Base-by-base conservation (phyloP, 805 yeast genomes). In the Barnettozyma populi region DNA sequence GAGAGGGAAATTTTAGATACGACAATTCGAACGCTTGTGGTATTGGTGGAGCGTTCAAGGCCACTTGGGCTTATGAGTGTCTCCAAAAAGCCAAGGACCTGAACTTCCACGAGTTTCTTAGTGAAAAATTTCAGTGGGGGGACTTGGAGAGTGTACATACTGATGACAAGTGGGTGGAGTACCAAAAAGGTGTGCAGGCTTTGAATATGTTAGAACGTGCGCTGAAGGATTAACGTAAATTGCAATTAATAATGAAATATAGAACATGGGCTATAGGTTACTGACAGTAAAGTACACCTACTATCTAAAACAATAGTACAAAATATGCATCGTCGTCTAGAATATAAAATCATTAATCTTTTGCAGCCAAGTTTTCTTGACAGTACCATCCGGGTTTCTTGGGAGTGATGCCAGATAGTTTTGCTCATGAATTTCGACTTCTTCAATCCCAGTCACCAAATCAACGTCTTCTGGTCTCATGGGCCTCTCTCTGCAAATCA, bases 1-100 rank as follows among this genome's bases (percentile, higher is more conserved):
- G 71, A 2, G 62, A 70, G 31, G 94, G 90, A 1, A 80, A 84
- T 52, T 86, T 66, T 62, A 78, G 79, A 50, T 82, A 85, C 35
- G 90, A 86, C 57, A 78, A 87, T 41, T 80, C 92, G 7, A 90
- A 90, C 66, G 94, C 96, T 1, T 90, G 97, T 73, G 97, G 96
- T 0, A 65, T 87, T 32, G 97, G 97, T 23, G 96, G 96, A 4
- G 92, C 95, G 37, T 86, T 76, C 67, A 85, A 86, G 61, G 92
- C 96, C 1, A 70, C 82, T 42, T 89, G 95, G 95, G 77, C 87
- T 35, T 45, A 47, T 21, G 53, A 57, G 18, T 56, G 56, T 9
- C 48, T 59, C 14, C 41, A 48, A 2, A 52, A 56, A 6, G 54
- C 52, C 2, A 21, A 40, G 10, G 36, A 34, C 14, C 18, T 49